Conservation (phyloP, 139 green algal species). For the Chlorella sorokiniana region DNA sequence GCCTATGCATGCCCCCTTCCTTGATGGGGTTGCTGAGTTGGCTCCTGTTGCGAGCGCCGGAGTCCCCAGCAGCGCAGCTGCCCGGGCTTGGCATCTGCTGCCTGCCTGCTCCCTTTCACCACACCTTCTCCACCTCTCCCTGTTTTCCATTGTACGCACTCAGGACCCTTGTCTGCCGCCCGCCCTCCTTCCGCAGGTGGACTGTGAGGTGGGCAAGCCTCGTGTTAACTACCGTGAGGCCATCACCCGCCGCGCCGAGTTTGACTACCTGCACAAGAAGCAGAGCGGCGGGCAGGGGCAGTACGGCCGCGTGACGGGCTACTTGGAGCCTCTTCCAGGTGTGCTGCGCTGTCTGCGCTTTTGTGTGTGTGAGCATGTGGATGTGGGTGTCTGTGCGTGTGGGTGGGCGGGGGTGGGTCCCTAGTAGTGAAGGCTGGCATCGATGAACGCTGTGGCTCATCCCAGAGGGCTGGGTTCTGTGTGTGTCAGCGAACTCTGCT, state of each 20-base stretch:
- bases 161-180: background rate
- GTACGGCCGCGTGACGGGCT: conserved; percentile 78
- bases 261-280: conserved; percentile 99
- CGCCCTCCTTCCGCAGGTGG: conserved; percentile 45
- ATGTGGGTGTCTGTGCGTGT: too few relatives aligned
- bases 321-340: conserved; percentile 74
- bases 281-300: conserved; percentile 89
- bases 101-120: too few relatives aligned
- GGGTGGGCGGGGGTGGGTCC: too few relatives aligned
- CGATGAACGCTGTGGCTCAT: too few relatives aligned
- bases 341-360: background rate
- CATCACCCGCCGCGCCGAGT: conserved; percentile 81
- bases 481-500: too few relatives aligned
- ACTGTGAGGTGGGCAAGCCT: conserved; percentile 86
- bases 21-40: too few relatives aligned
- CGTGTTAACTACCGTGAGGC: conserved; percentile 97
- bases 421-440: too few relatives aligned
- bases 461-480: too few relatives aligned
- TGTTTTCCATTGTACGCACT: background rate
- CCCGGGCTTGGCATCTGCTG: too few relatives aligned
- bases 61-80: too few relatives aligned
- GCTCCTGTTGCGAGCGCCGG: too few relatives aligned
- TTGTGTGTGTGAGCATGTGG: too few relatives aligned
- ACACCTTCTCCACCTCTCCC: background rate
- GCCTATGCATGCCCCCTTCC: background rate